These are phyloP conservation scores for Coemansia sp. DNA, from an alignment of 192 early-diverging fungal species.

Conservation along the genomic window DNA sequence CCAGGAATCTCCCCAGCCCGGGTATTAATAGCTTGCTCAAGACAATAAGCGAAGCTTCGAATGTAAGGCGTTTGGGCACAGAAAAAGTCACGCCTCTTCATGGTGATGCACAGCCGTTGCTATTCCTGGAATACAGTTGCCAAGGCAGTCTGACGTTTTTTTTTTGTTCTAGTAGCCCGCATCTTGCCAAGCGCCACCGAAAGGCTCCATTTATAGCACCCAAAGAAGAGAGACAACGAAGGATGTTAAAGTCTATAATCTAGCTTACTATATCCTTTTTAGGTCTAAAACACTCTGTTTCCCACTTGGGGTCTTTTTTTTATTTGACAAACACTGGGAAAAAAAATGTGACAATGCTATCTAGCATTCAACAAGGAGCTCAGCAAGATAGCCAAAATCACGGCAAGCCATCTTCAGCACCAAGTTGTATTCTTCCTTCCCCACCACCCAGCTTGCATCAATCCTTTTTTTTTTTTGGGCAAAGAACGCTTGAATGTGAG, in stretches of 20 bases:
- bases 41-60: constrained; percentile 12
- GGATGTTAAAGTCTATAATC: background rate
- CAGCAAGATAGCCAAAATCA: background rate
- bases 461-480: background rate
- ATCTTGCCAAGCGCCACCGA: background rate
- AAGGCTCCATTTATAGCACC: background rate
- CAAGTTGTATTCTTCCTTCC: background rate
- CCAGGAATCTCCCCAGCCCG: constrained; percentile 5
- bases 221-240: background rate
- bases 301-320: background rate
- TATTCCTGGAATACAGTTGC: constrained; percentile 9
- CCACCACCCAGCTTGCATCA: background rate
- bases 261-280: background rate
- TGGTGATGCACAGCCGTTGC: constrained; percentile 4
- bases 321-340: background rate
- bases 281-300: background rate
- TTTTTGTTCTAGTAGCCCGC: background rate
- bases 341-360: background rate
- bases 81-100: background rate
- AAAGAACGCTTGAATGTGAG: background rate
- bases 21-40: constrained; percentile 10
- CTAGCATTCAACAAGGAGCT: background rate
- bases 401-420: background rate
- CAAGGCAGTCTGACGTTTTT: background rate
- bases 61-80: constrained; percentile 6